Evolutionary conservation across 495 filamentous ascomycete genomes (phyloP).

Genomic region (Articulospora tetracladia): DNA sequence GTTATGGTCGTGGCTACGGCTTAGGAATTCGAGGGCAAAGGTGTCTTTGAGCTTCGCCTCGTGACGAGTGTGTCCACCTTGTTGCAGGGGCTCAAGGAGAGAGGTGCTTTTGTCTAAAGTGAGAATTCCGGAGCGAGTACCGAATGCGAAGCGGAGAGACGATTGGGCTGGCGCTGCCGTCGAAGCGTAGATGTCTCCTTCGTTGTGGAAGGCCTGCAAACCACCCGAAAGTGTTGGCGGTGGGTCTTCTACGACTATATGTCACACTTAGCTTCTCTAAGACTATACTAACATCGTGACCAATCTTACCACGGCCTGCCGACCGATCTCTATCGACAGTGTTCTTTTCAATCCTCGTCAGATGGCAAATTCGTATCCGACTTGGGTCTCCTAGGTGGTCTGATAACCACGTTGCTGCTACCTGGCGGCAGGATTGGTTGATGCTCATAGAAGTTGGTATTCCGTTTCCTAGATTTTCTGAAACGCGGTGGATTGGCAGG

Average conservation of each 20-base stretch:
- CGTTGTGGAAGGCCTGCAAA: neutral
- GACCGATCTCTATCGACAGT: neutral
- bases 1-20: slow-evolving; percentile 1
- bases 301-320: too few species aligned
- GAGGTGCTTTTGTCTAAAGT: slow-evolving; percentile 9
- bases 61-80: neutral
- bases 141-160: slow-evolving; percentile 19
- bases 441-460: slow-evolving; percentile 10
- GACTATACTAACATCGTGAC: too few species aligned
- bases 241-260: neutral
- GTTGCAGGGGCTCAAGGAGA: neutral
- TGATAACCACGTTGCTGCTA: slow-evolving; percentile 17
- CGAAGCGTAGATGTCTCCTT: slow-evolving; percentile 15
- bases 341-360: neutral
- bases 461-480: neutral
- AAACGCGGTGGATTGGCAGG: neutral
- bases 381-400: neutral
- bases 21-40: slow-evolving; percentile 20
- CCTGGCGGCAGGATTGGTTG: neutral
- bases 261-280: too few species aligned
- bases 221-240: neutral
- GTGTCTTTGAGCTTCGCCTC: slow-evolving; percentile 12
- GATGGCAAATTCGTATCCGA: slow-evolving; percentile 1
- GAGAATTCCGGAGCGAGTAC: slow-evolving; percentile 17
- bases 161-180: slow-evolving; percentile 13